Evolutionary conservation across 352 stramenopile genomes (phyloP), one percentile per base, ranked within the genome.

Genomic region (Globisporangium alternatum): DNA sequence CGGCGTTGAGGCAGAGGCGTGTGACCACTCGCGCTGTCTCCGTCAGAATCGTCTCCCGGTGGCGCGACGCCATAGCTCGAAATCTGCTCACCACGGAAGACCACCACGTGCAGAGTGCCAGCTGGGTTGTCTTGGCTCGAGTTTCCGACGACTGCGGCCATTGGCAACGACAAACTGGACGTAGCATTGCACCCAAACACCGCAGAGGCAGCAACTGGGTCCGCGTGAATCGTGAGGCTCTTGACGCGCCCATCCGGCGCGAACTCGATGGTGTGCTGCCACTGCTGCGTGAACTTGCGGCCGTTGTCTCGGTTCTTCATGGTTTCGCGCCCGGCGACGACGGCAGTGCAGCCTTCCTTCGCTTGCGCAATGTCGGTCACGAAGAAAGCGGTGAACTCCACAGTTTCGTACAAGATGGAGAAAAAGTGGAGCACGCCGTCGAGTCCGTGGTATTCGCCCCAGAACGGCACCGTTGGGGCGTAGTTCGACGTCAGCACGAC

Each of bases 201-300:
- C 1, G 88, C 88, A 3, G 88, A 96, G 10, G 88, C 88, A 2
- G 88, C 88, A 30, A 96, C 87, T 0, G 88, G 88, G 55, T 96
- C 88, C 9, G 88, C 88, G 12, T 78, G 72, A 64, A 96, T 95
- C 2, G 81, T 91, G n/a, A 96, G 67, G 72, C 83, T 93, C 69
- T 94, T 95, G 57, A 96, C 85, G 43, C 86, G 82, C 55, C 88
- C 88, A 62, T 95, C 85, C 6, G 86, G 83, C 3, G 86, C 84
- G 58, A 96, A 96, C 61, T 95, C 84, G 66, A 96, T 93, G 58
- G 86, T 95, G 73, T 96, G 88, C 60, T 95, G 84, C 88, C 88
- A 96, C 55, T 95, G 86, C 73, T 96, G 88, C 59, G 86, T 95
- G 57, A 96, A 96, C 65, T 91, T 94, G 63, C 88, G 84, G 33